Evolutionary conservation across 2,329 filamentous ascomycete genomes (phyloP), one percentile per base, ranked within the genome.

Genomic region (Rhinocladiella mackenziei): DNA sequence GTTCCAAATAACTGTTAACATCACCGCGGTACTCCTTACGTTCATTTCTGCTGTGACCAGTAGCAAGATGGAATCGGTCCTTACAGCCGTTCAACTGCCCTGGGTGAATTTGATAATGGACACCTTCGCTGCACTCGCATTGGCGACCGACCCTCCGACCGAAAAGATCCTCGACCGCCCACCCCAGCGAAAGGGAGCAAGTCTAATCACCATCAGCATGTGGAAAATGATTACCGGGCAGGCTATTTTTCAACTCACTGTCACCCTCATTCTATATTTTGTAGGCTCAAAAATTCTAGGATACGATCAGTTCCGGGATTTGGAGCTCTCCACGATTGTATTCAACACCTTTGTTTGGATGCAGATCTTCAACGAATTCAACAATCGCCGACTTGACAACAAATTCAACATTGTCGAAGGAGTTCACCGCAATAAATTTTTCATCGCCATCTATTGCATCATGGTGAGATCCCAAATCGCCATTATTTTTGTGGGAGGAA

Each of bases 291-390:
- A 66, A 5, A 75, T 84, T 25, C 71, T 84, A 11, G 58, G 67
- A 33, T 80, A 78, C 56, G 41, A 54, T 60, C 71, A 34, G 49
- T 60, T 10, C 40, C 60, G 40, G 45, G 56, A 73, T 36, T 62
- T 67, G 31, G 62, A 64, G 14, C 63, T 76, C 53, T 65, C 81
- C 51, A 81, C 80, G 1, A 69, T 83, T 45, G 75, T 84, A 33
- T 84, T 84, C 67, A 84, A 84, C 63, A 79, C 76, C 0, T 84
- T 82, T 55, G 81, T 84, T 2, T 84, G 80, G 80, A 78, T 84
- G 72, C 81, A 84, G 56, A 82, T 84, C 50, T 84, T 84, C 67
- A 84, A 84, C 61, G 73, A 81, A 61, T 75, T 81, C 66, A 83
- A 83, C 59, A 61, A 55, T 58, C 73, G 79, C 19, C 76, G 78